phyloP scores from a whole-genome alignment of 768 basidiomycete genomes.

The Suillus luteus region DNA sequence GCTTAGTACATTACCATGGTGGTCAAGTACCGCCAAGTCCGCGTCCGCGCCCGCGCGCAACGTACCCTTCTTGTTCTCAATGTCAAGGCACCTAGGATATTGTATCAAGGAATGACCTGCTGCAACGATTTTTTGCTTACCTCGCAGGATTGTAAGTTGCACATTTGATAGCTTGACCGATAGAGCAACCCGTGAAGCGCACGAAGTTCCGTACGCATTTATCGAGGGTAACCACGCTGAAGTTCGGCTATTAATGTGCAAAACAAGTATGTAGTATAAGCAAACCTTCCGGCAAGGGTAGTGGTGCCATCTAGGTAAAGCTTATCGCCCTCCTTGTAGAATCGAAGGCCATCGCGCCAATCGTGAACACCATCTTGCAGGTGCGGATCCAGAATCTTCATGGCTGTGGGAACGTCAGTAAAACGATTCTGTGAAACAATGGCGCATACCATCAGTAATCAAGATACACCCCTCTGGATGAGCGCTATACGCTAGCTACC shows the following conservation, averaged over 20 bases:
- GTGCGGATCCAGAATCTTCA: conserved; percentile 85
- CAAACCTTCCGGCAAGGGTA: conserved; percentile 86
- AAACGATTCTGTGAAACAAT: conserved; percentile 5
- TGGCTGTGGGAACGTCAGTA: conserved; percentile 47
- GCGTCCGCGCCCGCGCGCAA: conserved; percentile 83
- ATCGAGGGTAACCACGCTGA: conserved; percentile 78
- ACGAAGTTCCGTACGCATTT: conserved; percentile 86
- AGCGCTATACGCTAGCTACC: conserved; percentile 78
- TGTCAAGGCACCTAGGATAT: conserved; percentile 64
- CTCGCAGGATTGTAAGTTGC: conserved; percentile 85
- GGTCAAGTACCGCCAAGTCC: conserved; percentile 77
- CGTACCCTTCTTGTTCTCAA: conserved; percentile 79
- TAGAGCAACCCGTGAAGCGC: conserved; percentile 78
- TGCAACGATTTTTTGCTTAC: conserved; percentile 37
- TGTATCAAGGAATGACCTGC: conserved; percentile 9
- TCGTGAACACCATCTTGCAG: conserved; percentile 82
- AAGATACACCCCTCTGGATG: conserved; percentile 86
- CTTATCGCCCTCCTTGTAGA: conserved; percentile 79
- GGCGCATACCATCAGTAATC: conserved; percentile 77
- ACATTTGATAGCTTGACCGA: conserved; percentile 83
- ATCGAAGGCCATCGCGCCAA: conserved; percentile 82
- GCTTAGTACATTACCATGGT: conserved; percentile 61
- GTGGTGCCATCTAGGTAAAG: conserved; percentile 83
- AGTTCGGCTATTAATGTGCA: conserved; percentile 6
- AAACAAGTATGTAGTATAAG: conserved; percentile 8